phyloP scores from a whole-genome alignment of 805 yeast species.

The Maudiozyma serrabonitensis region DNA sequence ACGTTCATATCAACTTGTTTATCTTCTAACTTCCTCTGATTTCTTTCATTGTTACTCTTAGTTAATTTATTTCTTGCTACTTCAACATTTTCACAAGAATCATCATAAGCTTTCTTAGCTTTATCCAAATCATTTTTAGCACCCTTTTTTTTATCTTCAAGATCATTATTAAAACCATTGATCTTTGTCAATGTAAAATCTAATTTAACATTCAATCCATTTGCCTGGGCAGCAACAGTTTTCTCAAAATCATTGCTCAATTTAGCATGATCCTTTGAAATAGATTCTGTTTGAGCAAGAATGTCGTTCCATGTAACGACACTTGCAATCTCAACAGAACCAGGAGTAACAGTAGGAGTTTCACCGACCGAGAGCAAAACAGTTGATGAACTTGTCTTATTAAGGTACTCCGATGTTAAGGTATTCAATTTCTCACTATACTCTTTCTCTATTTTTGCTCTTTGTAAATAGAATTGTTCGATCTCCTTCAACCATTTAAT shows the following conservation, averaged over 20 bases:
- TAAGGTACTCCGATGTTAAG: conserved; percentile 59
- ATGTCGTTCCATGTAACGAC: conserved; percentile 87
- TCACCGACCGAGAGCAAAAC: conserved; percentile 80
- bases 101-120: conserved; percentile 67
- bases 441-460: conserved; percentile 76
- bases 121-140: conserved; percentile 27
- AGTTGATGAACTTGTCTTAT: conserved; percentile 61
- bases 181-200: conserved; percentile 47
- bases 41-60: conserved; percentile 44
- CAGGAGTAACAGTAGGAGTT: conserved; percentile 84
- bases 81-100: conserved; percentile 73
- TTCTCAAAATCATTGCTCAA: conserved; percentile 51
- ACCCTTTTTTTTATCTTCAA: conserved; percentile 34
- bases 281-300: conserved; percentile 69
- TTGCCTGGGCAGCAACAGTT: conserved; percentile 53
- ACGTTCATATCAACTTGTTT: conserved; percentile 75
- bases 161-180: conserved; percentile 48
- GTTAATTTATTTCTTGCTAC: conserved; percentile 65
- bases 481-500: conserved; percentile 68
- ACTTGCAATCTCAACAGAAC: conserved; percentile 81
- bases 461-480: conserved; percentile 73
- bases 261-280: conserved; percentile 55
- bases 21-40: conserved; percentile 41
- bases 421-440: conserved; percentile 59
- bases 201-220: conserved; percentile 43